These are phyloP conservation scores for Barnettozyma sucrosica DNA, from an alignment of 805 yeast species.

Conservation along the genomic window DNA sequence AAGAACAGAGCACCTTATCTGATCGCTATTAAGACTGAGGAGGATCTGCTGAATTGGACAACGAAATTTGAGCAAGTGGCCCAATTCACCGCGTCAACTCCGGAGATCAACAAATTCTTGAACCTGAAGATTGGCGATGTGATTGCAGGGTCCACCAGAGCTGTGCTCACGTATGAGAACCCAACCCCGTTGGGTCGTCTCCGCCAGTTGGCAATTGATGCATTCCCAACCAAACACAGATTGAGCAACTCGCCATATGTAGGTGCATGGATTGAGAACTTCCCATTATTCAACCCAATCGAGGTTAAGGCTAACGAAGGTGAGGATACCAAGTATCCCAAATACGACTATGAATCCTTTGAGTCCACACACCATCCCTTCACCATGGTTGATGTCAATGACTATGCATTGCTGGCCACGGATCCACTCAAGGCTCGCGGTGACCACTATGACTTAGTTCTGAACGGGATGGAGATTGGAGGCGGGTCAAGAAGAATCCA, in stretches of 20 bases:
- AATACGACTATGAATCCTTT: slow-evolving; percentile 41
- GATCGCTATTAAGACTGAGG: slow-evolving; percentile 40
- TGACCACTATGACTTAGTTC: slow-evolving; percentile 88
- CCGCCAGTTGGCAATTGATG: slow-evolving; percentile 65
- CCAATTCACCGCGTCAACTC: slow-evolving; percentile 24
- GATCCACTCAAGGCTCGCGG: slow-evolving; percentile 69
- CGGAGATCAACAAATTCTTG: slow-evolving; percentile 23
- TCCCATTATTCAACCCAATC: slow-evolving; percentile 82
- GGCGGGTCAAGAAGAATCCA: slow-evolving; percentile 97
- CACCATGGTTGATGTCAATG: slow-evolving; percentile 79
- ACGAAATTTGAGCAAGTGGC: slow-evolving; percentile 28
- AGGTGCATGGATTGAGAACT: slow-evolving; percentile 83
- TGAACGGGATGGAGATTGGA: slow-evolving; percentile 93
- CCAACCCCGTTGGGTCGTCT: slow-evolving; percentile 92
- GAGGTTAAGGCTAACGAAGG: slow-evolving; percentile 32
- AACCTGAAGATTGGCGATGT: slow-evolving; percentile 61
- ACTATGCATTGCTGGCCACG: slow-evolving; percentile 47
- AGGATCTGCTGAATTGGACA: slow-evolving; percentile 41
- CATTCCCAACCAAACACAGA: slow-evolving; percentile 42
- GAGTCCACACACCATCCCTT: slow-evolving; percentile 95
- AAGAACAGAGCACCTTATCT: slow-evolving; percentile 53
- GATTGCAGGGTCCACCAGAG: slow-evolving; percentile 74
- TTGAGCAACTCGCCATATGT: slow-evolving; percentile 32
- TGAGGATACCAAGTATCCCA: slow-evolving; percentile 45
- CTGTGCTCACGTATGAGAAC: slow-evolving; percentile 68